Evolutionary conservation across 1,284 basidiomycete species (phyloP), one percentile per base, ranked within the genome.

Genomic region (Lignosus rhinocerotis): DNA sequence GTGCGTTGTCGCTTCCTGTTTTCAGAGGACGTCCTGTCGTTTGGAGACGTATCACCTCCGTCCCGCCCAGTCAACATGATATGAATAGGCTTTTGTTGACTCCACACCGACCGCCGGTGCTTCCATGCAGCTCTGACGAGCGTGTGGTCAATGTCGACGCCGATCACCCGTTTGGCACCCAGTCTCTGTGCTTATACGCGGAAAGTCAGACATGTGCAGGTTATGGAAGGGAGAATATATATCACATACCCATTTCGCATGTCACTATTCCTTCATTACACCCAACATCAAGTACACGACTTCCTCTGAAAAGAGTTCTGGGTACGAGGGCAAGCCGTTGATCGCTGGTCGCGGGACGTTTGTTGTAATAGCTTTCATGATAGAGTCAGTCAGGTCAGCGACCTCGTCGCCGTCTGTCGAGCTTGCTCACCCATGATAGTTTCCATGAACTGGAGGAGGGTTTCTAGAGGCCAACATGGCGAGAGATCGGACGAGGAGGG

Each of bases 191-290:
- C 91, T 91, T 19, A 34, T 19, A 6, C 16, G 17, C 32, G 17
- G 16, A 36, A 45, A 6, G n/a, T 33, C 34, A 50, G 36, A 39
- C n/a, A 48, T 31, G 21, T 19, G 17, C 32, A 47, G 14, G 16
- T 21, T 21, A n/a, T 54, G 19, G 45, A 14, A 36, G 25, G 25
- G 25, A 2, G 25, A 25, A 25, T 8, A 33, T 16, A 10, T 0
- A 11, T 30, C 56, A 46, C 56, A 46, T 21, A 88, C 92, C 92
- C 39, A 94, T 85, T 70, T 93, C 89, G 66, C 88, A 89, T 0
- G 90, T 88, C 21, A 94, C 84, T 78, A 81, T 84, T 1, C 92
- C 92, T 68, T 92, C 87, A 69, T 94, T 94, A 68, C 90, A 92
- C 2, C 93, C 92, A 0, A 94, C 72, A 69, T 94, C 93, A 10